Evolutionary conservation across 1,284 basidiomycete genomes (phyloP), one percentile per base, ranked within the genome.

Genomic region (Malassezia brasiliensis): DNA sequence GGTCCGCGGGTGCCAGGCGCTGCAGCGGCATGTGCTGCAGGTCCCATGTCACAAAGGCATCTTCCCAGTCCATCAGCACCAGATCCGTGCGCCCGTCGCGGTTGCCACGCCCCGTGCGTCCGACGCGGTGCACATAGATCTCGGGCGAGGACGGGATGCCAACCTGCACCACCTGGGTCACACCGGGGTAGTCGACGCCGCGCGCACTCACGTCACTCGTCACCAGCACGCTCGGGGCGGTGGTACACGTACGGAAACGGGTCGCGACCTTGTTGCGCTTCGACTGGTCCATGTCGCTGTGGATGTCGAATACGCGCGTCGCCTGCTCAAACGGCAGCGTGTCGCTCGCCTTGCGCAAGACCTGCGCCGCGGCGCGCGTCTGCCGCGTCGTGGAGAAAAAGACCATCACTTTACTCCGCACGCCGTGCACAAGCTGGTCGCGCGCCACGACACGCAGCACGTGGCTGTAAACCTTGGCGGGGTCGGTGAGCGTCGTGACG

Each of bases 101-200:
- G 22, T 78, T 78, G 2, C 84, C 87, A 66, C 91, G 84, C 19
- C 90, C 90, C 0, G 93, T 94, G 58, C 90, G 82, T 2, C 90
- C 90, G 45, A 96, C 84, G 60, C 93, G 86, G 71, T 96, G 90
- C 48, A 93, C 80, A 75, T 98, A 98, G 66, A 86, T 83, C 44
- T 90, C 86, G 10, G 81, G 75, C 5, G 76, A 79, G 7, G 77
- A 74, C 0, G 93, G 90, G 5, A 87, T 78, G 55, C 93, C 89
- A 52, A 98, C 78, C 76, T 96, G 93, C 65, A 98, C 88, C 52
- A 96, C 88, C 28, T 91, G 84, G 0, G 90, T 91, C 20, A 94
- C 88, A 22, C 83, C 84, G 79, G 81, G 15, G 83, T 78, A 78
- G 64, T 78, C 77, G 47, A 78, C 77, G 39, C 77, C 77, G 44